Base-by-base conservation (phyloP, 495 filamentous ascomycete genomes). In the Evernia prunastri region DNA sequence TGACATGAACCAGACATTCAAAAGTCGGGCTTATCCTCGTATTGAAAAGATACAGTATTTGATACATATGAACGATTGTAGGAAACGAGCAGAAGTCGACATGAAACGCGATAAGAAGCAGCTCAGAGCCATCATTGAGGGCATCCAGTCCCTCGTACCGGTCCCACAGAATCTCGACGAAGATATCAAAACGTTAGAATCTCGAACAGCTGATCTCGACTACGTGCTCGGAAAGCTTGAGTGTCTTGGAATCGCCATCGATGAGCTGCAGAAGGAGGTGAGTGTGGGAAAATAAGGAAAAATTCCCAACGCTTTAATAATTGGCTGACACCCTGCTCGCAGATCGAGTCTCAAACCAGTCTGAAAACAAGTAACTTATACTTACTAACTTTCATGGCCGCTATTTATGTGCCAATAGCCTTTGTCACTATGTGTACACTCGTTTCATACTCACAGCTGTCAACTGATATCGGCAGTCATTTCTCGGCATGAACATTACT, bases 401-500 rank as follows among this genome's bases (percentile, higher is more conserved):
- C 56, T 40, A 35, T 59, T 27, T 67, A 63, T 43, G 61, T 63
- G 36, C 65, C 65, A 12, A 36, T 67, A 20, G 60, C 65, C 0
- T 67, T 67, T 54, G 54, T 57, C 17, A 67, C 65, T 17, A 60
- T 63, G 63, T 51, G 59, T 17, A 23, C 11, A 0, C 6, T 12
- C 1, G 45, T 23, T 10, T 18, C 5, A 7, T 11, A 1, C 25
- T n/a, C 1, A 8, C 15, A 6, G 40, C 36, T 11, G 31, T 37
- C 39, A n/a, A 25, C 56, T 58, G 33, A 58, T 25, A 37, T 12
- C 29, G 13, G 25, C 56, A 67, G 65, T 67, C 60, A 1, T 63
- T 67, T 33, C 25, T 67, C 8, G 65, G 65, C 11, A 67, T 67
- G 65, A 59, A 63, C 47, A 40, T 67, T 20, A 59, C 53, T n/a